phyloP scores from a whole-genome alignment of 805 yeast genomes.

The Debaryomyces castellii region DNA sequence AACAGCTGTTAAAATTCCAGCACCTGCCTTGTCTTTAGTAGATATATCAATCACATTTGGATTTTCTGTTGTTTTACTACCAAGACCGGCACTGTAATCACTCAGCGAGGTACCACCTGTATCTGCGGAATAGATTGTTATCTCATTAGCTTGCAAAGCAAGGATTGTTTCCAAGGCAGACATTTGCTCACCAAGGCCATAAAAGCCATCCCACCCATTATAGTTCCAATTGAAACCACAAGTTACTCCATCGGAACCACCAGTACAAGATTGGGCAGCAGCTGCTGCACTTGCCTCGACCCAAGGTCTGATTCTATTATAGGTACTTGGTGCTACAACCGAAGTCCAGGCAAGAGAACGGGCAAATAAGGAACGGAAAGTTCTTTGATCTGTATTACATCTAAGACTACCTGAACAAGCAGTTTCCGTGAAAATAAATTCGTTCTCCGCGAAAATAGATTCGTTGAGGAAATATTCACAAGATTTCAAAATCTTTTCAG shows the following conservation, averaged over 20 bases:
- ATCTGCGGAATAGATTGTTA: slow-evolving; percentile 23
- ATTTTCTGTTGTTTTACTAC: slow-evolving; percentile 37
- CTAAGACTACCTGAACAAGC: slow-evolving; percentile 43
- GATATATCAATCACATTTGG: slow-evolving; percentile 48
- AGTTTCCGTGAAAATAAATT: slow-evolving; percentile 57
- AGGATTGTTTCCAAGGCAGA: slow-evolving; percentile 68
- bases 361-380: slow-evolving; percentile 69
- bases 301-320: slow-evolving; percentile 39
- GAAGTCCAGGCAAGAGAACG: slow-evolving; percentile 63
- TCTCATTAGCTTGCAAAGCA: slow-evolving; percentile 21
- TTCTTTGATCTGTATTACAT: slow-evolving; percentile 76
- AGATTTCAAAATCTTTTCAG: slow-evolving; percentile 35
- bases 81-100: slow-evolving; percentile 35
- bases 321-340: slow-evolving; percentile 49
- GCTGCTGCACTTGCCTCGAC: slow-evolving; percentile 57
- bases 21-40: slow-evolving; percentile 79
- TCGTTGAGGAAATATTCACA: slow-evolving; percentile 42
- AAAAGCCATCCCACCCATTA: slow-evolving; percentile 60
- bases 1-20: slow-evolving; percentile 82
- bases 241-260: slow-evolving; percentile 84
- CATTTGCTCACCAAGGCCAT: slow-evolving; percentile 86
- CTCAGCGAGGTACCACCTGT: slow-evolving; percentile 39
- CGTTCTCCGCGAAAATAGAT: slow-evolving; percentile 56
- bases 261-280: slow-evolving; percentile 77
- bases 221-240: slow-evolving; percentile 76